Base-by-base conservation (phyloP, 129 eudicot genomes). In the Flaveria linearis region DNA sequence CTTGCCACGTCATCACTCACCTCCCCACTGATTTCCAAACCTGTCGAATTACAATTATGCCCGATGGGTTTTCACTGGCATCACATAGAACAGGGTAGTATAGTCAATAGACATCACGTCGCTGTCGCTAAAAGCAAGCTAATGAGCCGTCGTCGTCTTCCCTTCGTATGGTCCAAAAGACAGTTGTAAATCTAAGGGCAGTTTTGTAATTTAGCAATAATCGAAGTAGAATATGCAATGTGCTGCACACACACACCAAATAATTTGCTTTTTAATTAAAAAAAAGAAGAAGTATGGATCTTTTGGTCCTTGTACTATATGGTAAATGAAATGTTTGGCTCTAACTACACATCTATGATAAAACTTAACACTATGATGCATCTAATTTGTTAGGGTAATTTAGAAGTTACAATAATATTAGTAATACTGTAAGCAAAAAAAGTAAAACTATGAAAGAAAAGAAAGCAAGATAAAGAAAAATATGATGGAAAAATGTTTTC, bases 1-100 rank as follows among this genome's bases (percentile, higher is more conserved):
- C 63, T 82, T 84, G 76, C 84, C 90, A 79, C 88, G 94, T 84
- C 88, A 88, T 76, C 71, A 68, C 14, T 78, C 84, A 81, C 86
- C 80, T 82, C 88, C 80, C 92, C 96, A 87, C 96, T 85, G 16
- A 63, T 80, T 76, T 76, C 41, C 52, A 28, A 17, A 8, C 6
- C 14, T 3, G 1, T 0, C 2, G 49, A 80, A 75, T 56, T 53
- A 64, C 89, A 0, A 18, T 23, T 68, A 41, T 57, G 10, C 72
- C 90, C 88, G n/a, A n/a, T 0, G 0, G 15, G 36, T 3, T 49
- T 18, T 3, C 3, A 10, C 56, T 63, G 11, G 1, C 55, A 18
- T 46, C n/a, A 9, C 22, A 42, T 20, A 7, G 9, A 4, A 2
- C 9, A 58, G 47, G 90, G 42, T 22, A 77, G 36, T 42, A 65